Conservation (phyloP, 2,329 filamentous ascomycete species). For the Microcyclosporella mali region DNA sequence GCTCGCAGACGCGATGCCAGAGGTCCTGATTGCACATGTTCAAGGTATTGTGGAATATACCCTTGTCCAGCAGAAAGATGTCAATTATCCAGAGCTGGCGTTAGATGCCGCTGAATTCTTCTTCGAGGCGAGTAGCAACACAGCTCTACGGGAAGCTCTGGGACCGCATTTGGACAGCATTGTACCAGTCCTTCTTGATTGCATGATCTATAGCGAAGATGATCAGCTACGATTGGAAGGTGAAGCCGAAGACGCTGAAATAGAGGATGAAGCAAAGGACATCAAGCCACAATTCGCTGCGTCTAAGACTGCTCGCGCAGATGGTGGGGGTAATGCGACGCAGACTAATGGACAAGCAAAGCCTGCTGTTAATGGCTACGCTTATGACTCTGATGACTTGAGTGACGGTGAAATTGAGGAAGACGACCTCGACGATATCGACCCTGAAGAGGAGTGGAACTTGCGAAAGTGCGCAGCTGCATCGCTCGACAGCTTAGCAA, state of each 20-base stretch:
- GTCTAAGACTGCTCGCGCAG: constrained; percentile 41
- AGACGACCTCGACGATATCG: constrained; percentile 62
- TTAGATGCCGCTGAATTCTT: constrained; percentile 97
- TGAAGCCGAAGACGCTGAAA: constrained; percentile 66
- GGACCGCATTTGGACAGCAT: constrained; percentile 75
- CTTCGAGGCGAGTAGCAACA: constrained; percentile 86
- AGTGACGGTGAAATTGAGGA: constrained; percentile 85
- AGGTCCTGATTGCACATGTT: constrained; percentile 86
- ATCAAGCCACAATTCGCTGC: constrained; percentile 90
- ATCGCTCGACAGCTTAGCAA: constrained; percentile 86
- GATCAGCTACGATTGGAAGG: constrained; percentile 80
- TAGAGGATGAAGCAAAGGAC: constrained; percentile 83
- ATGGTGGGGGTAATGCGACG: constrained; percentile 46
- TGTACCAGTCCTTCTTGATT: constrained; percentile 82
- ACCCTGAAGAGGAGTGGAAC: constrained; percentile 90
- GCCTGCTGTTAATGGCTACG: constrained; percentile 28
- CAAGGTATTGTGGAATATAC: constrained; percentile 87
- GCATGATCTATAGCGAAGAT: constrained; percentile 95
- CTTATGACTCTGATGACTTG: constrained; percentile 56
- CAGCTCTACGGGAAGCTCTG: constrained; percentile 68
- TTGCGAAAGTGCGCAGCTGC: constrained; percentile 95
- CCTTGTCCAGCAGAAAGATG: constrained; percentile 75
- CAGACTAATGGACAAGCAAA: constrained; percentile 53
- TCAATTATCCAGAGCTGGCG: constrained; percentile 78
- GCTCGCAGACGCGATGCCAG: constrained; percentile 81